Conservation (phyloP, 2,329 filamentous ascomycete genomes). For the Diaporthe citri region DNA sequence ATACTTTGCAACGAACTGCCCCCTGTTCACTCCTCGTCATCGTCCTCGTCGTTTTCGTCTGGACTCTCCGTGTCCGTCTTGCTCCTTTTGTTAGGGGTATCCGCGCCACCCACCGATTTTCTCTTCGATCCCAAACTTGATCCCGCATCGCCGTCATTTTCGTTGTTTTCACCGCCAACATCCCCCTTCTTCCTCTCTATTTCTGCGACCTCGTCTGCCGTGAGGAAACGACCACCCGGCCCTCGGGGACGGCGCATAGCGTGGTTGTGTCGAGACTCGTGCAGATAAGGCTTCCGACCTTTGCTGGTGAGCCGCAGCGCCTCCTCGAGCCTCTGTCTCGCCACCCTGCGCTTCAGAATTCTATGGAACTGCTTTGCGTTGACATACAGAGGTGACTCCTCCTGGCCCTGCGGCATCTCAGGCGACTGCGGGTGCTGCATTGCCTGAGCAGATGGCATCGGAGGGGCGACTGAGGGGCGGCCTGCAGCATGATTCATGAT, state of each 20-base stretch:
- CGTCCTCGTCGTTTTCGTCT: constrained; percentile 54
- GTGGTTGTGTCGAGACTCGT: constrained; percentile 97
- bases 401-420: constrained; percentile 80
- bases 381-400: constrained; percentile 96
- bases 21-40: constrained; percentile 43
- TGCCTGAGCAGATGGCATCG: constrained; percentile 72
- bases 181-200: constrained; percentile 77
- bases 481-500: constrained; percentile 78
- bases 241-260: constrained; percentile 96
- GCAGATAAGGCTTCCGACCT: constrained; percentile 94
- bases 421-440: constrained; percentile 81
- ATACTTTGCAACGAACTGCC: constrained; percentile 16
- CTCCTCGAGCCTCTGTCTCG: constrained; percentile 93
- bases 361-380: constrained; percentile 99
- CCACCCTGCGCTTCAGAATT: constrained; percentile 93
- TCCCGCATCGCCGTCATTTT: constrained; percentile 48
- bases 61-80: constrained; percentile 58
- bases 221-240: constrained; percentile 94
- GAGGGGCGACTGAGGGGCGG: constrained; percentile 65
- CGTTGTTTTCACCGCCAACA: constrained; percentile 54
- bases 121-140: constrained; percentile 66
- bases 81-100: constrained; percentile 65
- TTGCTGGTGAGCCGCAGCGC: constrained; percentile 92
- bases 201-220: constrained; percentile 92
- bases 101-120: constrained; percentile 67